Conservation (phyloP, 2,329 filamentous ascomycete species). For the Xylaria sp. region DNA sequence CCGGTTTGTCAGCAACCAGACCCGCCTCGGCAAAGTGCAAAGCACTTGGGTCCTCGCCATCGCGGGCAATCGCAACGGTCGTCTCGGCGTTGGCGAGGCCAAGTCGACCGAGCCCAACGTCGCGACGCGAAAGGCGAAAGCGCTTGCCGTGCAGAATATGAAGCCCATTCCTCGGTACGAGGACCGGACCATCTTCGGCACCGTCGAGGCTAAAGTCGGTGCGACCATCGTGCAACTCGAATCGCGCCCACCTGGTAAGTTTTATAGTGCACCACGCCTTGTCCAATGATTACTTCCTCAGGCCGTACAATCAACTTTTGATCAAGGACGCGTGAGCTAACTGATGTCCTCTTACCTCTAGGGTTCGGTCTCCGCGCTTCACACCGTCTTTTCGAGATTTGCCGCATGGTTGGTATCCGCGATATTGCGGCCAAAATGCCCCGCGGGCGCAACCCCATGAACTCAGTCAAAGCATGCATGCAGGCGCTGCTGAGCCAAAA, state of each 20-base stretch:
- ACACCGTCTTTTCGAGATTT: constrained; percentile 93
- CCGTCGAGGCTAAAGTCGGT: constrained; percentile 84
- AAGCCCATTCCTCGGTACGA: constrained; percentile 92
- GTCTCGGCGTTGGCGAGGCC: constrained; percentile 88
- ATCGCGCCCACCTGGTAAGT: constrained; percentile 85
- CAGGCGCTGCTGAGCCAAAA: constrained; percentile 84
- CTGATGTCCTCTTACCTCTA: constrained; percentile 51
- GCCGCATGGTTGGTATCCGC: constrained; percentile 83
- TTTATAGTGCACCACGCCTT: not conserved
- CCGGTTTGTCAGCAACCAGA: constrained; percentile 88
- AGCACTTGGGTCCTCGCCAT: constrained; percentile 81
- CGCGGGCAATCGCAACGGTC: constrained; percentile 86
- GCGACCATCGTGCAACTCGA: constrained; percentile 87
- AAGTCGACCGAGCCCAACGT: constrained; percentile 81
- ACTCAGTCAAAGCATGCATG: constrained; percentile 92
- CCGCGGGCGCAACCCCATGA: constrained; percentile 94
- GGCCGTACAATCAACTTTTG: not conserved
- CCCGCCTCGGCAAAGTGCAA: constrained; percentile 91
- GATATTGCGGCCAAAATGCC: constrained; percentile 87
- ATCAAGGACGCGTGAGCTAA: constrained; percentile 11
- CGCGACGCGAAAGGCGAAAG: constrained; percentile 76
- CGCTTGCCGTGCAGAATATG: constrained; percentile 91
- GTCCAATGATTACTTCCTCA: no score
- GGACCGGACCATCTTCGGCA: constrained; percentile 88
- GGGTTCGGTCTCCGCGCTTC: constrained; percentile 95